Base-by-base conservation (phyloP, 805 yeast genomes). In the Cephaloascus fragrans region DNA sequence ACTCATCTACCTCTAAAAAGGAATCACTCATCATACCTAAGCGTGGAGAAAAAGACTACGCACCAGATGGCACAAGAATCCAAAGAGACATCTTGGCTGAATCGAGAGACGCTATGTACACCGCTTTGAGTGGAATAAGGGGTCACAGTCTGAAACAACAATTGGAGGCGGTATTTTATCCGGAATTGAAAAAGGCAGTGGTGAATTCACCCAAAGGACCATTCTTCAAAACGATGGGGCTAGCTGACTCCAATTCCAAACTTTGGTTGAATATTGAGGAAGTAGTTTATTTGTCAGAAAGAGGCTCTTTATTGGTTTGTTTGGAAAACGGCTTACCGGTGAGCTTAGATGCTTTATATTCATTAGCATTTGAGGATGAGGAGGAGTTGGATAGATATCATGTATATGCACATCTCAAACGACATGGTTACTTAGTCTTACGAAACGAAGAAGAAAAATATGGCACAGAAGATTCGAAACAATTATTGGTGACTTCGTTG, bases 11-110 rank as follows among this genome's bases (percentile, higher is more conserved):
- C n/a, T n/a, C n/a, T n/a, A n/a, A n/a, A n/a, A n/a, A n/a, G n/a
- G n/a, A n/a, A n/a, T n/a, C n/a, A n/a, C n/a, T n/a, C n/a, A 12
- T 23, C 12, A 44, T 80, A 1, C 89, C 89, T 2, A 82, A 77
- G 46, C 62, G 90, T 43, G 95, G 96, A 2, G 88, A 78, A 41
- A 89, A 89, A 53, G 95, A 85, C 47, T 83, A 77, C 47, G 95
- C 79, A 43, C 95, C 94, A 0, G 90, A 82, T 52, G 87, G 85
- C 1, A 79, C 88, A 0, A 47, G 50, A 4, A 52, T 63, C 4
- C 93, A 84, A 53, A 53, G 49, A 3, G 42, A 52, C 3, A 55
- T 62, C 15, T 63, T 89, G 3, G 59, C 62, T 9, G 64, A 64
- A 19, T 76, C 90, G 9, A 63, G 84, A 39, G 59, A 71, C 23